Percentiles rank a stretch among this genome's conserved stretches.
Evolutionary conservation across 1,284 basidiomycete genomes (phyloP).

Genomic region (Calocybe gambosa): DNA sequence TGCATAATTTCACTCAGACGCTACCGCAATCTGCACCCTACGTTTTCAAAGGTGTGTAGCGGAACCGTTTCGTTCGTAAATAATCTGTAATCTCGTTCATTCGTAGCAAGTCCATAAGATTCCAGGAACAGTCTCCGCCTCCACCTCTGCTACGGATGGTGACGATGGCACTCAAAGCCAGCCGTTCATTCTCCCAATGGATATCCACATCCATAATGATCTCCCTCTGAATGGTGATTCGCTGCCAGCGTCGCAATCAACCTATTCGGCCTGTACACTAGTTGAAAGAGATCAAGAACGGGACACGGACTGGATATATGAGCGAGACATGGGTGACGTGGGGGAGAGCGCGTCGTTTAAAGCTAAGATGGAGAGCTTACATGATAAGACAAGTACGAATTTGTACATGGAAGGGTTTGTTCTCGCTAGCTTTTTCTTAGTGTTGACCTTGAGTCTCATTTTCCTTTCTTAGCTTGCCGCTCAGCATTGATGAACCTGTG

Average conservation of each 20-base stretch:
- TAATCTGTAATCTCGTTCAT: too few relatives aligned
- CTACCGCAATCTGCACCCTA: slow-evolving; percentile 70
- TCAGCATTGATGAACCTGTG: slow-evolving; percentile 48
- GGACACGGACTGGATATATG: too few relatives aligned
- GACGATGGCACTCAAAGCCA: too few relatives aligned
- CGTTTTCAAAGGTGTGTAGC: slow-evolving; percentile 51
- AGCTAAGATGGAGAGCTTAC: slow-evolving; percentile 61
- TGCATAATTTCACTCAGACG: slow-evolving; percentile 63
- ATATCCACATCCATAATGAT: too few relatives aligned
- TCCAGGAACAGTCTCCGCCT: slow-evolving; percentile 45
- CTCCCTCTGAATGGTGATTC: too few relatives aligned
- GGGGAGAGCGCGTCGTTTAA: slow-evolving; percentile 53
- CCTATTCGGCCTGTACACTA: not conserved
- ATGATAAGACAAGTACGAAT: slow-evolving; percentile 59
- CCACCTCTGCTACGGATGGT: not conserved
- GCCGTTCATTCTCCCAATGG: too few relatives aligned
- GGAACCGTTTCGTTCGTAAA: too few relatives aligned
- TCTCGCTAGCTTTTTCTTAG: not conserved
- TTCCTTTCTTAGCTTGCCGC: slow-evolving; percentile 39
- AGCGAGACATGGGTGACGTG: not conserved
- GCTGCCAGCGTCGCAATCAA: too few relatives aligned
- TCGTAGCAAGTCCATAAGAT: slow-evolving; percentile 70
- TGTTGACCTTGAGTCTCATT: too few relatives aligned
- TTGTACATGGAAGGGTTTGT: slow-evolving; percentile 67
- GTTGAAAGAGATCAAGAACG: too few relatives aligned